Evolutionary conservation across 2,329 filamentous ascomycete genomes (phyloP).

Genomic region (Blastomyces parvus): DNA sequence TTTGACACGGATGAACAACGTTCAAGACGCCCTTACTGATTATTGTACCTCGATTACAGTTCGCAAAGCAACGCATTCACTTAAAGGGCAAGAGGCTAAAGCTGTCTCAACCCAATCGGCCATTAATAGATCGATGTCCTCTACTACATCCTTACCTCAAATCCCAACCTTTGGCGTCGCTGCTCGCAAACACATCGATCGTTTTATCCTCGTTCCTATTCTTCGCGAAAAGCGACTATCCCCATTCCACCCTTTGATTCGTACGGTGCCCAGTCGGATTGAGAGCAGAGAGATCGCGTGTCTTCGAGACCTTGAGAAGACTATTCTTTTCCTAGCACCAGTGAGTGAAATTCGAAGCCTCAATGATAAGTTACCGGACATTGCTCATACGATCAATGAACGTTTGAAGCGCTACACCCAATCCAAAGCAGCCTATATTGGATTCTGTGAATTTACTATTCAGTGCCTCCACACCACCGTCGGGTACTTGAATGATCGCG

Average conservation of each 20-base stretch:
- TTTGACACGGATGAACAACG: conserved; percentile 19
- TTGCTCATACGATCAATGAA: conserved; percentile 54
- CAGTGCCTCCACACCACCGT: conserved; percentile 84
- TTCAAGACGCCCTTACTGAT: conserved; percentile 12
- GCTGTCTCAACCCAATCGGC: conserved; percentile 37
- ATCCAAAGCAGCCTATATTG: conserved; percentile 66
- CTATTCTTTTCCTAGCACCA: conserved; percentile 77
- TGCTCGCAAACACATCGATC: conserved; percentile 68
- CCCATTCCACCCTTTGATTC: conserved; percentile 69
- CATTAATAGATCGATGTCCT: conserved; percentile 52
- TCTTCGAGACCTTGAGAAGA: conserved; percentile 90
- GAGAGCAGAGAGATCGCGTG: conserved; percentile 77
- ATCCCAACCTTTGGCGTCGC: conserved; percentile 56
- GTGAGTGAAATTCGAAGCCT: conserved; percentile 62
- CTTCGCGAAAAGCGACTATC: conserved; percentile 63
- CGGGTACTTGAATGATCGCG: conserved; percentile 72
- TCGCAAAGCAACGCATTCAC: neutral
- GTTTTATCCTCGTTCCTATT: conserved; percentile 68
- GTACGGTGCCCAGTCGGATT: conserved; percentile 70
- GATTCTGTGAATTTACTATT: conserved; percentile 84
- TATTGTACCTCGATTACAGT: conserved; percentile 11
- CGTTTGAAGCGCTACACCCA: conserved; percentile 61
- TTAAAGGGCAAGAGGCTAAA: neutral
- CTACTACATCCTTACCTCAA: conserved; percentile 39
- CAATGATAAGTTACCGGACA: conserved; percentile 47